These are phyloP conservation scores for Chondrus crispus DNA, from an alignment of 23 red algal species.

Conservation along the genomic window DNA sequence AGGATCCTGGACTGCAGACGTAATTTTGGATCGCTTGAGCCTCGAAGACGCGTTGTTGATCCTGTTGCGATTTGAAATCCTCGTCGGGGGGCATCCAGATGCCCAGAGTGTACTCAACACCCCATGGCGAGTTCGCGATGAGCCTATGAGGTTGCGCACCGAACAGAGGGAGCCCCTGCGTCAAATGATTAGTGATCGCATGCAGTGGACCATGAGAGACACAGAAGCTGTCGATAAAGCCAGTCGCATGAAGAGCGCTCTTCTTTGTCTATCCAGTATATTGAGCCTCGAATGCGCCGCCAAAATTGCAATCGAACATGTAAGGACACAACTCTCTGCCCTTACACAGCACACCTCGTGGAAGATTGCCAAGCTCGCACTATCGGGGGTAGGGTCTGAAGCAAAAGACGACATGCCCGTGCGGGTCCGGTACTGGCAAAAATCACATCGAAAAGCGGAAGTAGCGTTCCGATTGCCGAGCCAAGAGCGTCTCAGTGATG, in stretches of 20 bases:
- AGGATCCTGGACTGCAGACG: constrained; percentile 41
- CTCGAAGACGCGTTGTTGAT: constrained; percentile 33
- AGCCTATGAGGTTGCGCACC: constrained; percentile 13
- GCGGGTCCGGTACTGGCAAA: constrained; percentile 33
- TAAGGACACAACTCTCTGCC: constrained; percentile 28
- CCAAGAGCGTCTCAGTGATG: neutral
- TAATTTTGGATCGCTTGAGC: constrained; percentile 56
- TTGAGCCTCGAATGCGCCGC: constrained; percentile 62
- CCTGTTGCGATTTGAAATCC: constrained; percentile 44
- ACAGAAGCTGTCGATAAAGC: neutral
- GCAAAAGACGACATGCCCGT: constrained; percentile 3
- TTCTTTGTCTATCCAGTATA: constrained; percentile 19
- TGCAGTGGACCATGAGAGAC: constrained; percentile 11
- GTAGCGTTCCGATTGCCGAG: neutral
- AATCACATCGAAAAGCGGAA: constrained; percentile 7
- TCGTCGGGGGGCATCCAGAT: constrained; percentile 50
- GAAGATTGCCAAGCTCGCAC: constrained; percentile 8
- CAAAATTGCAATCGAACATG: constrained; percentile 35
- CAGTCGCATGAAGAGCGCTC: constrained; percentile 1
- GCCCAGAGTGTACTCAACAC: constrained; percentile 12
- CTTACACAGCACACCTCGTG: neutral
- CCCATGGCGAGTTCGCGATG: neutral
- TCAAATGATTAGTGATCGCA: constrained; percentile 53
- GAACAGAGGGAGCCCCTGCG: constrained; percentile 48
- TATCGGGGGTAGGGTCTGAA: constrained; percentile 36